Base-by-base conservation (phyloP, 495 filamentous ascomycete genomes). In the Trichoderma parareesei region DNA sequence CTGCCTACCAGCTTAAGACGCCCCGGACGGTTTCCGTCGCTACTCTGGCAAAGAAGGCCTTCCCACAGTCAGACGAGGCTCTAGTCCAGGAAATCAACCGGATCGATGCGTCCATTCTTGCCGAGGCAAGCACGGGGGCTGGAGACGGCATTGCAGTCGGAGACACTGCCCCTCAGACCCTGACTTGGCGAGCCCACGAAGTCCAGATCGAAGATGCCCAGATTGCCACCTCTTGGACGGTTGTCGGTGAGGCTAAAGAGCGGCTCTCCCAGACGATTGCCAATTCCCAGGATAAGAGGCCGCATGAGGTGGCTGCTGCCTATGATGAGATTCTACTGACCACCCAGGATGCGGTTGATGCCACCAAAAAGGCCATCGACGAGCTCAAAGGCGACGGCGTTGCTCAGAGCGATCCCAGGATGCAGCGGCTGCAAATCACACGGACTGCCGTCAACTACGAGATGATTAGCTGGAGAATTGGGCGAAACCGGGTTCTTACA, bases 391-490 rank as follows among this genome's bases (percentile, higher is more conserved):
- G 80, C 66, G 95, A 98, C 69, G 90, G 91, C 1, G 86, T 96
- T 38, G 81, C 88, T n/a, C 88, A 89, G 70, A 85, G 91, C 63
- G 94, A 99, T 70, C 81, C 83, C 61, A 84, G 92, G 55, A 90
- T 98, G 88, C 95, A 99, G 75, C 87, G 90, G 65, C 79, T 99
- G 49, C 92, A 96, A 62, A 89, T 98, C 65, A 96, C 92, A 6
- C 87, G 89, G 27, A 96, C 95, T 0, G 90, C 92, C 1, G 90
- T 97, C 38, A 95, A 95, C 73, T 98, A 93, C 72, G 88, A 87
- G 67, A 83, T 97, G 73, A 87, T 99, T 59, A 91, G 90, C 71
- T 98, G 93, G 95, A 84, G 94, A 70, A 88, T 97, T 66, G 95
- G 92, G 43, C 87, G 95, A 49, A 98, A 99, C 72, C 83, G 94